Base-by-base conservation (phyloP, 495 filamentous ascomycete species). In the Cladorrhinum samala region DNA sequence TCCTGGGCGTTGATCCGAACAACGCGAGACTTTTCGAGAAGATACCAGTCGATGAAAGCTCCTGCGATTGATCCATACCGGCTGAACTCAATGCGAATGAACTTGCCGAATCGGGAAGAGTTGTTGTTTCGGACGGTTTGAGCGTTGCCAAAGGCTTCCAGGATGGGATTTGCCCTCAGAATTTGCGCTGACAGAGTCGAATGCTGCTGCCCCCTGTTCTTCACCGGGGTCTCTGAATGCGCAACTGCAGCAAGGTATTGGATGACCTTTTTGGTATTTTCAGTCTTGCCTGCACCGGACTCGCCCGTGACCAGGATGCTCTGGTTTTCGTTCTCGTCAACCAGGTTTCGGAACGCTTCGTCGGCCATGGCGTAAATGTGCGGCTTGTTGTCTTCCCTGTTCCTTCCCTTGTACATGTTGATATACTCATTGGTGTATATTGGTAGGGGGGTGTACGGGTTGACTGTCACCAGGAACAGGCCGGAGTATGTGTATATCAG, bases 251-350 rank as follows among this genome's bases (percentile, higher is more conserved):
- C 94, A 43, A 99, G 81, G 68, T 96, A 99, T 57, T 99, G 94
- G 49, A 99, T 99, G 46, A 99, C 94, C 69, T 99, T 99, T 65
- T 99, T 99, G 2, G 94, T 99, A 58, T 99, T 99, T 66, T 99
- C 94, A 0, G 94, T 99, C 71, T 99, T 99, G 56, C 94, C 94
- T 23, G 94, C 94, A 57, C 94, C 94, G 18, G 94, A 99, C 71
- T 99, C 94, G 67, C 94, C 94, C 25, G 94, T 99, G 4, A 99
- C 94, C 33, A 99, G 76, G 62, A 99, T 97, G 63, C 91, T 96
- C 68, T 99, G 94, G 60, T 97, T 96, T 52, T 91, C 80, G 17
- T 92, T 91, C 66, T 96, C 92, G 52, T 95, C 90, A 3, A 96
- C 89, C 7, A 99, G 77, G 62, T 96, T 96, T 2, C 93, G 82